Percentiles rank a stretch among this genome's conserved stretches.
Conservation (phyloP, 163 green algal species). For the Chlorella variabilis region DNA sequence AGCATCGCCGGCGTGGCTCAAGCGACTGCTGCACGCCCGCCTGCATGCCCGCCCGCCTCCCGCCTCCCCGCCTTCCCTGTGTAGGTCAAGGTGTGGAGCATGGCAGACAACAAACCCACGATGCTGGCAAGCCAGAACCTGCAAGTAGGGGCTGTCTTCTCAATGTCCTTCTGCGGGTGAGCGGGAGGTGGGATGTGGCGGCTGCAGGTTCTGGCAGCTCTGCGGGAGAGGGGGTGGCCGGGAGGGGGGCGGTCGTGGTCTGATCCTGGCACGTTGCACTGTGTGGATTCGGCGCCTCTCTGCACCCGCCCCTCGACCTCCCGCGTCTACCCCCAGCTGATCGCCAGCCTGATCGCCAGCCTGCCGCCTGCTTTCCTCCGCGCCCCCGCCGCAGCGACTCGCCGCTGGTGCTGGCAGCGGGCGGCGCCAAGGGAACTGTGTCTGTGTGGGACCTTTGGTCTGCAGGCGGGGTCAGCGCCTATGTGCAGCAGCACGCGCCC, state of each 20-base stretch:
- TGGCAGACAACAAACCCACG: constrained; percentile 56
- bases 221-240: too few species aligned
- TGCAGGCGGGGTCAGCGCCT: constrained; percentile 40
- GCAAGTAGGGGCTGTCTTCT: constrained; percentile 84
- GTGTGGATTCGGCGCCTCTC: too few species aligned
- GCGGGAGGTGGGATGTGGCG: neutral
- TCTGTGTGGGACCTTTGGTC: constrained; percentile 85
- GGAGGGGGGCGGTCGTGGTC: too few species aligned
- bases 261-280: too few species aligned
- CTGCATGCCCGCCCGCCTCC: neutral
- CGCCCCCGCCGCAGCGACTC: constrained; percentile 59
- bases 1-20: too few species aligned
- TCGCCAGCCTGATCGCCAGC: neutral
- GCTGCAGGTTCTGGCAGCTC: neutral
- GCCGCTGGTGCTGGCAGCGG: constrained; percentile 82
- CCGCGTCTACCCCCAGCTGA: neutral
- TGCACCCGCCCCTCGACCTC: too few species aligned
- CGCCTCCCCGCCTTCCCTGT: neutral
- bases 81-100: constrained; percentile 93
- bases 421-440: constrained; percentile 86
- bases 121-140: constrained; percentile 80
- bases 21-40: neutral
- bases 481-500: constrained; percentile 29
- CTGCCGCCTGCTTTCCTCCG: neutral
- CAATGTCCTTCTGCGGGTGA: constrained; percentile 71